Base-by-base conservation (phyloP, 2,329 filamentous ascomycete genomes). In the Rhynchosporium agropyri region DNA sequence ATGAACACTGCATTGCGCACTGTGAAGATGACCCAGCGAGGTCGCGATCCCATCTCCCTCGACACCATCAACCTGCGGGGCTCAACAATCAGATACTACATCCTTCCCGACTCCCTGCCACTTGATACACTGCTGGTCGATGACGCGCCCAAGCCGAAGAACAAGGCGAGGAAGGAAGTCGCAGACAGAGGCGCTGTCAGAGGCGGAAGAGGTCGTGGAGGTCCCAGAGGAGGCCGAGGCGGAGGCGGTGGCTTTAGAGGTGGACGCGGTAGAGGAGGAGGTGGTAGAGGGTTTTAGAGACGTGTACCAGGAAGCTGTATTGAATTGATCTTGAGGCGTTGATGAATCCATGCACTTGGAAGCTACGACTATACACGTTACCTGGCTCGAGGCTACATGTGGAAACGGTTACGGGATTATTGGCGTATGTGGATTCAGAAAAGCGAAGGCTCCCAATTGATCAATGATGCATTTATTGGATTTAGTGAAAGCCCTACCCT, bases 1-100 rank as follows among this genome's bases (percentile, higher is more conserved):
- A 99, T 99, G 95, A 99, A 99, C 83, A 97, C 93, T 62, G 89
- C 93, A 56, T 86, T 99, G 64, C 92, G 93, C 74, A 92, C 91
- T 66, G 94, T 98, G 75, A 98, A 97, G 81, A 97, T 97, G 92
- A 98, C 94, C 2, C 83, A 88, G 69, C 91, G 89, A 77, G 90
- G 90, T 74, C 92, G 95, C 75, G 91, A 96, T 66, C 88, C 93
- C 58, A 88, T 97, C 75, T 83, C 89, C 5, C 87, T 98, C 65
- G 95, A 99, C 76, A 92, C 92, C 31, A 97, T 99, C 85, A 97
- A 96, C 80, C 90, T 99, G 69, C 91, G 95, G 70, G 95, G 95
- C 72, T 96, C 91, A 66, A 97, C 93, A 26, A 96, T 99, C 77
- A 88, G 95, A 78, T 97, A 97, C 80, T 94, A 90, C 77, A 97